These are phyloP conservation scores for Irpex sp. DNA, from an alignment of 1,284 basidiomycete genomes.

Conservation along the genomic window DNA sequence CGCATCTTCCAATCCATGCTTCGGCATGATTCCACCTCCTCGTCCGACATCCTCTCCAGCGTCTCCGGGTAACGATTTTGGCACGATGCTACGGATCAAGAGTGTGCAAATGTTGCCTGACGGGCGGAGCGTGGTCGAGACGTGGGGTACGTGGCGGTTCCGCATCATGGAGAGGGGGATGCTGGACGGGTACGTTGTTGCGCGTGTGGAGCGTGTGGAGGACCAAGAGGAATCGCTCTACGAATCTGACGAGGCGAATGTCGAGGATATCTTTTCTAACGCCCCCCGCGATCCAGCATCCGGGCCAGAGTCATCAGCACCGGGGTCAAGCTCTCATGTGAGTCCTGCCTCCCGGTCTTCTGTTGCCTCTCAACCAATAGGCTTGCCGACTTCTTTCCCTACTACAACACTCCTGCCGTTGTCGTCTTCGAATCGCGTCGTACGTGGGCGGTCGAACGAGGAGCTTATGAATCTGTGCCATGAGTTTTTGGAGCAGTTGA, in stretches of 20 bases:
- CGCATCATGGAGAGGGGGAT: conserved; percentile 78
- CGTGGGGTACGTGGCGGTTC: conserved; percentile 83
- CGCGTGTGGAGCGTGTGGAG: conserved; percentile 70
- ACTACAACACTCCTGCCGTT: not conserved
- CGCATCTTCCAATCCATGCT: conserved; percentile 67
- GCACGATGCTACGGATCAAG: conserved; percentile 90
- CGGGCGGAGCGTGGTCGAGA: conserved; percentile 88
- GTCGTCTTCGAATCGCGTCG: not conserved
- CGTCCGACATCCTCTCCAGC: conserved; percentile 24
- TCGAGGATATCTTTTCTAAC: conserved; percentile 26
- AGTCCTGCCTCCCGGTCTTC: not conserved
- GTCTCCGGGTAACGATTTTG: conserved; percentile 65
- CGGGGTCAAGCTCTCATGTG: not conserved
- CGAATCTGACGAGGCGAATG: conserved; percentile 42
- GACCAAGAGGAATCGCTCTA: conserved; percentile 51
- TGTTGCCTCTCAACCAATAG: not conserved
- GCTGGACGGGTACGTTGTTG: conserved; percentile 89
- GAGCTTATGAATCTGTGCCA: conserved; percentile 78
- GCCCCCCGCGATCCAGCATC: not conserved
- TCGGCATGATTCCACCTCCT: conserved; percentile 88
- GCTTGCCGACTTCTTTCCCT: not conserved
- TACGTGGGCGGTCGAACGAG: conserved; percentile 38
- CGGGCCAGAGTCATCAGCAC: not conserved
- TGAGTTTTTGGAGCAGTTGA: conserved; percentile 76
- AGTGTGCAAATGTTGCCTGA: conserved; percentile 87